Percentiles rank a stretch among this genome's conserved stretches.
Conservation (phyloP, 23 red algal species). For the Gracilaria domingensis region DNA sequence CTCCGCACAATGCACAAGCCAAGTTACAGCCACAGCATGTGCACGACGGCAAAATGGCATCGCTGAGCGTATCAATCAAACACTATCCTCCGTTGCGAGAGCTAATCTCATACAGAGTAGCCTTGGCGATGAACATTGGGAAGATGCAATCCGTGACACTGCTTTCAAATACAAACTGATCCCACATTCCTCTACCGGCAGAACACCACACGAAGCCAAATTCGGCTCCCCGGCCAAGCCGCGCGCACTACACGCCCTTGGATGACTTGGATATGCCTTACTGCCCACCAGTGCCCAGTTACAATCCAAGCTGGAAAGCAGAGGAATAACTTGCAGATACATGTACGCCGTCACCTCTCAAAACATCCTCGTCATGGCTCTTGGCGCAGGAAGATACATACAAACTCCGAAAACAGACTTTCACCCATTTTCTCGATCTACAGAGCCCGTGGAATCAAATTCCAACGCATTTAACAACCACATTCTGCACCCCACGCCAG, state of each 20-base stretch:
- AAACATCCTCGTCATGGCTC: neutral
- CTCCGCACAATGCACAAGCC: neutral
- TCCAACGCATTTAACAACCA: constrained; percentile 5
- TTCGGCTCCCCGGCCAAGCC: neutral
- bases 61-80: too few species aligned
- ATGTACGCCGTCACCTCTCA: neutral
- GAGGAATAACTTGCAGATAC: neutral
- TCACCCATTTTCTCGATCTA: neutral
- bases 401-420: neutral
- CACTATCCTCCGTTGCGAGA: too few species aligned
- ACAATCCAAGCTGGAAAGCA: neutral
- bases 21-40: neutral
- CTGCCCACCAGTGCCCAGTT: neutral
- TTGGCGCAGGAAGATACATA: neutral
- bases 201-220: neutral
- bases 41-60: constrained; percentile 10
- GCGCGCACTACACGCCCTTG: neutral
- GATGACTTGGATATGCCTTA: neutral
- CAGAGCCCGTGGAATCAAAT: neutral
- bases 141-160: too few species aligned
- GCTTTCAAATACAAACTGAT: too few species aligned
- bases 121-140: too few species aligned
- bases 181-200: neutral
- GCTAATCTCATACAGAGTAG: too few species aligned
- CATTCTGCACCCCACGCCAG: neutral